Evolutionary conservation across 495 filamentous ascomycete genomes (phyloP), one percentile per base, ranked within the genome.

Genomic region (Trichoderma asperelloides): DNA sequence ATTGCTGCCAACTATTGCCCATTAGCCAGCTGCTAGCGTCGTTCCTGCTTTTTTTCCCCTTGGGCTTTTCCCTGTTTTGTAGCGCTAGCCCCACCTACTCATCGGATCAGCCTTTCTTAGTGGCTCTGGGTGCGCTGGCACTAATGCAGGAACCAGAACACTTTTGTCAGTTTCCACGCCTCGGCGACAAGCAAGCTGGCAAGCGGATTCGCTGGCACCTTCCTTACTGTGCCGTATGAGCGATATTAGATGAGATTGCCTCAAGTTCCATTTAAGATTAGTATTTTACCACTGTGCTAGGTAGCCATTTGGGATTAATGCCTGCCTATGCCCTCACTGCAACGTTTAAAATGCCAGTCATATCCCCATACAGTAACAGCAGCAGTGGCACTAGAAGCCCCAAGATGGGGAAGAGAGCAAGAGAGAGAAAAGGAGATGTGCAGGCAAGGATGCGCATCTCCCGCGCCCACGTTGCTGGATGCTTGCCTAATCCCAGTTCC

Each of bases 1-100:
- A 45, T 45, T 45, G 41, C 41, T 51, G 55, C 55, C 55, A 60
- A 60, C 55, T 60, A 30, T 60, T 60, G 55, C 55, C n/a, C 55
- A 28, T 9, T 60, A 30, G 55, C 55, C 27, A 7, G 15, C 23
- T 28, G 23, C 55, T 60, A 60, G 55, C 25, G 15, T 8, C 15
- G 55, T 12, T 37, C 33, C 33, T 37, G 33, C 6, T 3, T 37
- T 37, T 37, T 8, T 37, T 37, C 49, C 18, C 21, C n/a, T 25
- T 27, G n/a, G 18, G 18, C 9, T 55, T 55, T 55, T 11, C 49
- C 49, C 49, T 25, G 49, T 13, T 60, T 30, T 30, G 15, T 9
- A 6, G 12, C 55, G 23, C 0, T 18, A n/a, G 47, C n/a, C 49
- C 49, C 49, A 3, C 49, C 49, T n/a, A 21, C 3, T 21, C 55